phyloP scores from a whole-genome alignment of 805 yeast genomes.

The Saccharomyces jurei region DNA sequence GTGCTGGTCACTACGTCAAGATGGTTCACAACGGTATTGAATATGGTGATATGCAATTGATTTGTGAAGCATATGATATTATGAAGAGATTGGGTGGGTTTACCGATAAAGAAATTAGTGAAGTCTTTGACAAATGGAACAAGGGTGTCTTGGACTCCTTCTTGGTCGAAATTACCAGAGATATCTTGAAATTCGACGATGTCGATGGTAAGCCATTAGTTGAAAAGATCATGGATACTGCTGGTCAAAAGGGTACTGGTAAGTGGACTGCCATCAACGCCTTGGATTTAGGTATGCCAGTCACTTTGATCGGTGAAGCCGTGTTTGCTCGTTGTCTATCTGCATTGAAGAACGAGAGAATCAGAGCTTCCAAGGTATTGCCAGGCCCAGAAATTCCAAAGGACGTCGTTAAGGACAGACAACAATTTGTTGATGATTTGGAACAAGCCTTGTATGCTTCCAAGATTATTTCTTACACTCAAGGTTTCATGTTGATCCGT shows the following conservation, averaged over 20 bases:
- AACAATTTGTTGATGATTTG: constrained; percentile 80
- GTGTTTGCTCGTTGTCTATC: constrained; percentile 95
- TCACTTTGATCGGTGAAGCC: constrained; percentile 96
- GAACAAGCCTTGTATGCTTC: constrained; percentile 99
- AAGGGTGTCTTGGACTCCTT: constrained; percentile 95
- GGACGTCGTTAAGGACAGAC: constrained; percentile 63
- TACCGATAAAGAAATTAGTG: constrained; percentile 85
- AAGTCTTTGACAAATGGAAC: constrained; percentile 89
- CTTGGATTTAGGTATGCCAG: constrained; percentile 95
- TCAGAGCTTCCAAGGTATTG: constrained; percentile 68
- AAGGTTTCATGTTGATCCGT: constrained; percentile 98
- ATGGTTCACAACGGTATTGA: constrained; percentile 99
- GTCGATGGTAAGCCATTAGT: constrained; percentile 86
- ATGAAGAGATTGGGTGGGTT: constrained; percentile 91
- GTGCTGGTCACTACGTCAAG: constrained; percentile 97
- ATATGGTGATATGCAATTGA: constrained; percentile 99
- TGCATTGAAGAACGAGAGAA: constrained; percentile 86
- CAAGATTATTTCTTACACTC: constrained; percentile 96
- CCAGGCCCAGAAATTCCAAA: constrained; percentile 68
- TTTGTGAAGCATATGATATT: constrained; percentile 94
- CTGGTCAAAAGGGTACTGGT: constrained; percentile 99
- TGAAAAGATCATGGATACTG: constrained; percentile 92
- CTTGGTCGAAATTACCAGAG: constrained; percentile 94
- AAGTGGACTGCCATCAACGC: constrained; percentile 99
- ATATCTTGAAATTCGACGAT: constrained; percentile 83